Evolutionary conservation across 2,329 filamentous ascomycete species (phyloP).

Genomic region (Niveomyces coronatus): DNA sequence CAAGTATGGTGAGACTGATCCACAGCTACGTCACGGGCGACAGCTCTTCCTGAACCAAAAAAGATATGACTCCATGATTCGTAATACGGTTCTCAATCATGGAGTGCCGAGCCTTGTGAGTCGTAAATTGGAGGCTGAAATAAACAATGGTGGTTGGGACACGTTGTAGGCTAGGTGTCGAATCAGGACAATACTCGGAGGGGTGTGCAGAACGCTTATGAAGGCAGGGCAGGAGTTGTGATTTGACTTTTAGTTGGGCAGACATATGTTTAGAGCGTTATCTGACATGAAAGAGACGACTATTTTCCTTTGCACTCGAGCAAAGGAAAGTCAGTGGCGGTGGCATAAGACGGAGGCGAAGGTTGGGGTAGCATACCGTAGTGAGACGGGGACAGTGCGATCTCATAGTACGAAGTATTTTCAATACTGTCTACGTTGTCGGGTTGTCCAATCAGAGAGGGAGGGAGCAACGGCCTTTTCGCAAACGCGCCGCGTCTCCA

Average conservation of each 20-base stretch:
- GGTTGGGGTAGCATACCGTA: too few relatives aligned
- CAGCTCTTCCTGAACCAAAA: slow-evolving; percentile 91
- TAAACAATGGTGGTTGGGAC: slow-evolving; percentile 97
- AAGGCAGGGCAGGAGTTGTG: too few relatives aligned
- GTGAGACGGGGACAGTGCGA: slow-evolving; percentile 8
- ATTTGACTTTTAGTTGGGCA: background rate
- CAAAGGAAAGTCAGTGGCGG: too few relatives aligned
- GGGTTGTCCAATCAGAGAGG: slow-evolving; percentile 18
- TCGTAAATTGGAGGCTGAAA: slow-evolving; percentile 83
- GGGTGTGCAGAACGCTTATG: too few relatives aligned
- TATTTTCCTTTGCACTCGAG: too few relatives aligned
- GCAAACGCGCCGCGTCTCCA: slow-evolving; percentile 17
- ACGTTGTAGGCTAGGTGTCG: slow-evolving; percentile 33
- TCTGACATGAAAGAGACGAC: too few relatives aligned
- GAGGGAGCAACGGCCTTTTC: background rate
- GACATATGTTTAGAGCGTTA: too few relatives aligned
- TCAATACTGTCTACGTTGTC: background rate
- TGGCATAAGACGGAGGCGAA: too few relatives aligned
- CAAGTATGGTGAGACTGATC: slow-evolving; percentile 88
- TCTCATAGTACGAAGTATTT: slow-evolving; percentile 12
- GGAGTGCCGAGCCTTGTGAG: slow-evolving; percentile 83
- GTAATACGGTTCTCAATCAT: slow-evolving; percentile 79
- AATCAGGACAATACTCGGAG: slow-evolving; percentile 3
- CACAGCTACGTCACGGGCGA: slow-evolving; percentile 76
- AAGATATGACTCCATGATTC: slow-evolving; percentile 78